Conservation (phyloP, 495 filamentous ascomycete genomes). For the Penicillium ochrochloron region DNA sequence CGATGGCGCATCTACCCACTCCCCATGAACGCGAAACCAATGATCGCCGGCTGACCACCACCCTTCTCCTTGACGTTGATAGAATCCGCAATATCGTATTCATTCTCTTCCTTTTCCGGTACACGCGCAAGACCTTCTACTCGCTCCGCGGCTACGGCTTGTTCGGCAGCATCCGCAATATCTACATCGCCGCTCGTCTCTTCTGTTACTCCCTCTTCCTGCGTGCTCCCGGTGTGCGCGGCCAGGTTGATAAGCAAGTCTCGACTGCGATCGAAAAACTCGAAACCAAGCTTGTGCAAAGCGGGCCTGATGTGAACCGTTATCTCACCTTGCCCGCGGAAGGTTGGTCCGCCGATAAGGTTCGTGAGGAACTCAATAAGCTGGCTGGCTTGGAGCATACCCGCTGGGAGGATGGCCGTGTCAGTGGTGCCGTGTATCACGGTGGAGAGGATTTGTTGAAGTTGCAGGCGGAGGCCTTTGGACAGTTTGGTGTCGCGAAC, state of each 20-base stretch:
- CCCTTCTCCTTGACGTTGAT: constrained; percentile 1
- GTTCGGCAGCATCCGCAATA: constrained; percentile 73
- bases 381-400: constrained; percentile 89
- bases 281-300: constrained; percentile 78
- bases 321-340: constrained; percentile 82
- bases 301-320: constrained; percentile 70
- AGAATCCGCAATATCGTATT: constrained; percentile 90
- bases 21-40: constrained; percentile 4
- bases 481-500: constrained; percentile 93
- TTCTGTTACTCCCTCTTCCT: constrained; percentile 85
- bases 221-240: constrained; percentile 79
- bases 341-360: constrained; percentile 79
- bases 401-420: constrained; percentile 92
- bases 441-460: constrained; percentile 83
- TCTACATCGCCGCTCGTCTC: constrained; percentile 70
- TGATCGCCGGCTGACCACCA: constrained; percentile 23
- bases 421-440: constrained; percentile 96
- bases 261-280: constrained; percentile 67
- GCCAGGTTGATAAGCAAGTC: constrained; percentile 81
- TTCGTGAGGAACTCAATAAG: constrained; percentile 78
- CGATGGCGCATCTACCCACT: constrained; percentile 9
- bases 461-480: constrained; percentile 90
- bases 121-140: constrained; percentile 78
- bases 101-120: constrained; percentile 84
- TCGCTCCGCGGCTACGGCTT: constrained; percentile 88